These are phyloP conservation scores for Incumbomyces lentus DNA, from an alignment of 2,329 filamentous ascomycete species.

Conservation along the genomic window DNA sequence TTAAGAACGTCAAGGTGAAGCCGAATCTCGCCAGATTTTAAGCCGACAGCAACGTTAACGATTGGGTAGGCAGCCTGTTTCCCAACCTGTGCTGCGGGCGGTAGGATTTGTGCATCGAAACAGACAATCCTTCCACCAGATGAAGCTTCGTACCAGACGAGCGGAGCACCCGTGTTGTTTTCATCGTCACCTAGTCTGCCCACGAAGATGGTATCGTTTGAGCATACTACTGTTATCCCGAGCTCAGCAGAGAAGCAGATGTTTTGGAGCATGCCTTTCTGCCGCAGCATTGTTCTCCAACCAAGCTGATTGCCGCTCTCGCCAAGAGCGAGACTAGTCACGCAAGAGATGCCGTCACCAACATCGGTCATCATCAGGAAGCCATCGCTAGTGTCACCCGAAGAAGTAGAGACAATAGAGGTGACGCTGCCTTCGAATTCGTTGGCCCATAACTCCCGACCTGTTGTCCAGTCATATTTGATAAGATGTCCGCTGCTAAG, in stretches of 20 bases:
- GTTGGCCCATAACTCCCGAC: slow-evolving; percentile 19
- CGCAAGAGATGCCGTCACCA: neutral
- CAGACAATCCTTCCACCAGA: slow-evolving; percentile 55
- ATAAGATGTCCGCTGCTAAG: slow-evolving; percentile 41
- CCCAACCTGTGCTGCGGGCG: slow-evolving; percentile 13
- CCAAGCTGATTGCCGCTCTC: neutral
- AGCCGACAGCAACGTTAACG: slow-evolving; percentile 70
- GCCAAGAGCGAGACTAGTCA: slow-evolving; percentile 5
- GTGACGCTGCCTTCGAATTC: slow-evolving; percentile 1
- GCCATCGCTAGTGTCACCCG: slow-evolving; percentile 1
- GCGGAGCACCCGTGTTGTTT: slow-evolving; percentile 24
- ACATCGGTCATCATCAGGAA: slow-evolving; percentile 1
- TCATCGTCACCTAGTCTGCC: slow-evolving; percentile 38
- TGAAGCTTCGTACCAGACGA: slow-evolving; percentile 44
- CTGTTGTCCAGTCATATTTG: slow-evolving; percentile 49
- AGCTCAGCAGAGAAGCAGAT: slow-evolving; percentile 19
- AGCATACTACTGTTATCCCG: slow-evolving; percentile 29
- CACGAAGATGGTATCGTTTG: slow-evolving; percentile 44
- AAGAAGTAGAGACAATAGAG: slow-evolving; percentile 4
- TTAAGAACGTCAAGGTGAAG: slow-evolving; percentile 66
- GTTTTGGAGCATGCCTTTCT: slow-evolving; percentile 2
- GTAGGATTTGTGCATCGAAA: slow-evolving; percentile 40
- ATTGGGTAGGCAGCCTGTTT: slow-evolving; percentile 28
- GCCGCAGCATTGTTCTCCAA: neutral
- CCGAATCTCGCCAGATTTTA: slow-evolving; percentile 64